These are phyloP conservation scores for Sporisorium sorghi DNA, from an alignment of 1,284 basidiomycete species.

Conservation along the genomic window DNA sequence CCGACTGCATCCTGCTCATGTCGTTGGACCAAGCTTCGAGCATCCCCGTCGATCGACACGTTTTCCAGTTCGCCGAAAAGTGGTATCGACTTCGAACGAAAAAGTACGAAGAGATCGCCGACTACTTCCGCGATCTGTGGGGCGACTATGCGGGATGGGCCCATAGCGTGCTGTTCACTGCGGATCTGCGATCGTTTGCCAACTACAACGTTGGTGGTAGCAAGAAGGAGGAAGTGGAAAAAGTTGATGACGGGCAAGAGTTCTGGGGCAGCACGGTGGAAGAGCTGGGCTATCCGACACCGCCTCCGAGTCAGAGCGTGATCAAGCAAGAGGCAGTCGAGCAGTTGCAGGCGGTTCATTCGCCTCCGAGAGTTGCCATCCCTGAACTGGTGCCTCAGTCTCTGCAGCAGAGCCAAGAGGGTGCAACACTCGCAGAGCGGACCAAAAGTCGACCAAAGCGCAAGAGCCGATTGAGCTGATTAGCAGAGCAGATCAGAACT, in stretches of 20 bases:
- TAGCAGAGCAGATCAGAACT: not conserved
- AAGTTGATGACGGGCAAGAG: slow-evolving; percentile 7
- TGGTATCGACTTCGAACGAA: slow-evolving; percentile 63
- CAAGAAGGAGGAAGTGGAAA: slow-evolving; percentile 44
- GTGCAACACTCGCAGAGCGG: slow-evolving; percentile 30
- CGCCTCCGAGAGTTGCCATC: slow-evolving; percentile 27
- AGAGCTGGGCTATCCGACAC: slow-evolving; percentile 15
- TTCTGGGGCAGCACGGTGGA: slow-evolving; percentile 19
- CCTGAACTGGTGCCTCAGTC: slow-evolving; percentile 29
- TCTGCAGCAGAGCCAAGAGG: not conserved
- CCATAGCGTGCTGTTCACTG: slow-evolving; percentile 65
- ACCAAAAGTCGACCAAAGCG: slow-evolving; percentile 44
- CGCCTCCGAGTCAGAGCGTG: slow-evolving; percentile 21
- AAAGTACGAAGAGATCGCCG: slow-evolving; percentile 65
- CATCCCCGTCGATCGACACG: slow-evolving; percentile 68
- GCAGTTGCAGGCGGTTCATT: slow-evolving; percentile 28
- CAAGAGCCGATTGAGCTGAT: slow-evolving; percentile 21
- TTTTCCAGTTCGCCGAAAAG: slow-evolving; percentile 67
- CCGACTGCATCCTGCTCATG: slow-evolving; percentile 87
- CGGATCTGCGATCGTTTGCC: slow-evolving; percentile 60
- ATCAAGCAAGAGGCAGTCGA: slow-evolving; percentile 13
- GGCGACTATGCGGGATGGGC: slow-evolving; percentile 68
- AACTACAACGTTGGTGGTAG: slow-evolving; percentile 34
- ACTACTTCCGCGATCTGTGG: slow-evolving; percentile 63
- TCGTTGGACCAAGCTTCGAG: slow-evolving; percentile 80